These are phyloP conservation scores for Gnomoniopsis sp. DNA, from an alignment of 2,329 filamentous ascomycete species.

Conservation along the genomic window DNA sequence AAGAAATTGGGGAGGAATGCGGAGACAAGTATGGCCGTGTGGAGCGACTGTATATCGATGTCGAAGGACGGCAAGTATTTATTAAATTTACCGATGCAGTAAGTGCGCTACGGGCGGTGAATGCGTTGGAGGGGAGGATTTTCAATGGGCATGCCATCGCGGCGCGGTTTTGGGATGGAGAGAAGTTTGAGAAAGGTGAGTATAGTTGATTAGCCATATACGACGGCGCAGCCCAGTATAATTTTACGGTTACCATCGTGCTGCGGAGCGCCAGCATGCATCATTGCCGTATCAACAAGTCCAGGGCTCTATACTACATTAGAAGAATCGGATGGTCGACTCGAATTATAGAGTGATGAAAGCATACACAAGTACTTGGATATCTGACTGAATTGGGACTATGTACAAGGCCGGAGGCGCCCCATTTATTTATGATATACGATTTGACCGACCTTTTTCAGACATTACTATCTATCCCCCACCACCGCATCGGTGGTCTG, in stretches of 20 bases:
- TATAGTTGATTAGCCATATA: conserved; percentile 31
- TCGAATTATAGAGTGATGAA: neutral
- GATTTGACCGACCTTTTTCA: neutral
- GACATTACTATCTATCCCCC: neutral
- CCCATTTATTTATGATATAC: neutral
- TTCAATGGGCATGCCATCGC: conserved; percentile 84
- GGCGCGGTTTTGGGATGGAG: conserved; percentile 78
- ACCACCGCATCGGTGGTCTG: neutral
- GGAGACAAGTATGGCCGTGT: conserved; percentile 84
- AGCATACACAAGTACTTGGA: neutral
- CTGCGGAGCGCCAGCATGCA: too few relatives aligned
- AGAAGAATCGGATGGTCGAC: neutral
- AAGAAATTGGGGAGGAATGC: conserved; percentile 95
- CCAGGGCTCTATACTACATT: neutral
- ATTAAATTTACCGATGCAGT: conserved; percentile 88
- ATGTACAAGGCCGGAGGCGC: conserved; percentile 6
- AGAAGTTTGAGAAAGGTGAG: conserved; percentile 73
- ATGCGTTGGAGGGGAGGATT: conserved; percentile 79
- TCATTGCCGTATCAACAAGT: neutral
- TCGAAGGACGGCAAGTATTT: conserved; percentile 68
- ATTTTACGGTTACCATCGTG: too few relatives aligned
- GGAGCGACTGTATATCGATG: conserved; percentile 73
- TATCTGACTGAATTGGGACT: conserved; percentile 9
- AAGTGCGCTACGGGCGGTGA: conserved; percentile 84
- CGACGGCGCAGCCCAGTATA: conserved; percentile 2